Conservation (phyloP, 768 basidiomycete genomes). For the Russula lepida region DNA sequence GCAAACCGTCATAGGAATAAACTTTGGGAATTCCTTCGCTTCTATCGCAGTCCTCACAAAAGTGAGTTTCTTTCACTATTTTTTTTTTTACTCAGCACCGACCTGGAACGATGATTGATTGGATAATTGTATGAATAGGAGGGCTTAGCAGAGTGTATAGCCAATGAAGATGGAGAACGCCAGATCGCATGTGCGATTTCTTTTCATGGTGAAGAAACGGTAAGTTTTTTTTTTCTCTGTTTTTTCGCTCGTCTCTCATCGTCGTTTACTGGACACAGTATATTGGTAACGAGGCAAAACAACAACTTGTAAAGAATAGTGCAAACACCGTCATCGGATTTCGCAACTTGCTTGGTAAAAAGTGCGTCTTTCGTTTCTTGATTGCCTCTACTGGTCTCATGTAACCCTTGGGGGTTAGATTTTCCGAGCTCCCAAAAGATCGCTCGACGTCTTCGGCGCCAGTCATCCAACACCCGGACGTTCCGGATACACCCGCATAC, state of each 20-base stretch:
- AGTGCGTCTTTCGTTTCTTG: constrained; percentile 41
- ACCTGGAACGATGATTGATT: neutral
- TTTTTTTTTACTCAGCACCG: neutral
- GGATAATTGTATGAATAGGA: constrained; percentile 42
- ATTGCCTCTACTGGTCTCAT: neutral
- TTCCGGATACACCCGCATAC: constrained; percentile 71
- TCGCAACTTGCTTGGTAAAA: constrained; percentile 88
- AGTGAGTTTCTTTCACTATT: constrained; percentile 33
- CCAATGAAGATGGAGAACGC: constrained; percentile 96
- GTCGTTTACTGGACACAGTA: constrained; percentile 45
- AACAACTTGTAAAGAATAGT: constrained; percentile 90
- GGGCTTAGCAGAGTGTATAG: constrained; percentile 88
- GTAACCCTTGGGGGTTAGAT: constrained; percentile 34
- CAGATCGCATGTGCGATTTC: constrained; percentile 94
- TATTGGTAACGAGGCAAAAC: constrained; percentile 90
- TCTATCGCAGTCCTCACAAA: constrained; percentile 95
- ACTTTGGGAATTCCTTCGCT: constrained; percentile 92
- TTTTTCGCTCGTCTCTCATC: neutral
- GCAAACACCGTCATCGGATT: constrained; percentile 94
- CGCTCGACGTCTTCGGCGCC: constrained; percentile 49
- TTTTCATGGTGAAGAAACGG: constrained; percentile 86
- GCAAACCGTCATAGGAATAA: constrained; percentile 81
- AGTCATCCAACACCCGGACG: constrained; percentile 67
- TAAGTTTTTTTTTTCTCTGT: constrained; percentile 34
- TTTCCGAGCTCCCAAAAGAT: constrained; percentile 62